These are phyloP conservation scores for Hamamelis virginiana DNA, from an alignment of 164 flowering plant genomes.

Conservation along the genomic window DNA sequence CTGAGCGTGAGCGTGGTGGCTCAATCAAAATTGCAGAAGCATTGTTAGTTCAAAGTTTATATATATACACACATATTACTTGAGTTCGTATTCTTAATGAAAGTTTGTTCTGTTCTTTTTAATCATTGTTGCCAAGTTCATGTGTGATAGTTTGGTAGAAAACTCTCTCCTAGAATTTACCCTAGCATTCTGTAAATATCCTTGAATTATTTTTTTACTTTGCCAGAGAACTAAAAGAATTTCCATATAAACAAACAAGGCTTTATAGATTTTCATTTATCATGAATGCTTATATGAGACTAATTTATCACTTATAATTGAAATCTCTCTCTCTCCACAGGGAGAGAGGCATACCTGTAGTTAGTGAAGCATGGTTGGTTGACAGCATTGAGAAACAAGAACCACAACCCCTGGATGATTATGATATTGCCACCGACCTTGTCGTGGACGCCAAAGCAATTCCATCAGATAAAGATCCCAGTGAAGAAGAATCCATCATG, in stretches of 20 bases:
- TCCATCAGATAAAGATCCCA: constrained; percentile 68
- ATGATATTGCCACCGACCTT: constrained; percentile 60
- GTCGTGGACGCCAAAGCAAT: constrained; percentile 58
- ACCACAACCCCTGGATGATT: constrained; percentile 62
- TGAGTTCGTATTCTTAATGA: too few species aligned
- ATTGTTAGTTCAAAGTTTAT: constrained; percentile 42
- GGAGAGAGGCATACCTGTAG: constrained; percentile 62
- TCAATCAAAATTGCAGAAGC: constrained; percentile 68
- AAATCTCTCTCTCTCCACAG: constrained; percentile 15
- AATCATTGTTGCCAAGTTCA: too few species aligned
- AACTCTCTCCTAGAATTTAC: too few species aligned
- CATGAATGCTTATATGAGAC: not conserved
- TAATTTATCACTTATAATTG: not conserved
- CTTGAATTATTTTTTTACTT: too few species aligned
- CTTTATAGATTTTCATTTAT: too few species aligned
- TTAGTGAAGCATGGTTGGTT: constrained; percentile 71
- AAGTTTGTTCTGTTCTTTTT: too few species aligned
- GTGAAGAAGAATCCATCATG: constrained; percentile 59
- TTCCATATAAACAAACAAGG: too few species aligned
- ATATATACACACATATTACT: too few species aligned
- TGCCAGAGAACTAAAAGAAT: too few species aligned
- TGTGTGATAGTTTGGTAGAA: too few species aligned
- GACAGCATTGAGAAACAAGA: constrained; percentile 70
- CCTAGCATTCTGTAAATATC: too few species aligned
- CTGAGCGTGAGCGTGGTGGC: constrained; percentile 78